Percentiles rank a stretch among this genome's conserved stretches.
Conservation (phyloP, 2,329 filamentous ascomycete genomes). For the Paecilomyces variotii region DNA sequence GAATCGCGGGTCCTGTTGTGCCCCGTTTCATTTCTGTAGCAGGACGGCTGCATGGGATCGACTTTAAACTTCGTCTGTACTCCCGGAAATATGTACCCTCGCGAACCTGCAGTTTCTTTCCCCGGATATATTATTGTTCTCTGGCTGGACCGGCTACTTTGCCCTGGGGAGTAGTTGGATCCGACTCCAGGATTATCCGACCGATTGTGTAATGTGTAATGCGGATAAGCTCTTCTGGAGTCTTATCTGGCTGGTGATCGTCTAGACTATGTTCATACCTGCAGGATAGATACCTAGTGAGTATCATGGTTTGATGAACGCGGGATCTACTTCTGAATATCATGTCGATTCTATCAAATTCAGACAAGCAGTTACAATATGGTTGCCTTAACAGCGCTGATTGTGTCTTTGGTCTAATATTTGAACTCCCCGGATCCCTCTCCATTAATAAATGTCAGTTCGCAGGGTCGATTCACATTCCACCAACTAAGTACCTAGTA, state of each 20-base stretch:
- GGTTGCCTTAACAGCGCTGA: no score
- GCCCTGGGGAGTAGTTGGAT: background rate
- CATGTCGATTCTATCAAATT: no score
- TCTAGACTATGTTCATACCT: no score
- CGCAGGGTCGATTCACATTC: no score
- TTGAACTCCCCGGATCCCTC: no score
- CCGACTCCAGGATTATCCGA: background rate
- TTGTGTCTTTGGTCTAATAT: no score
- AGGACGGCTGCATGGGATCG: background rate
- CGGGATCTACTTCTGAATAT: no score
- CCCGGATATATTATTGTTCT: background rate
- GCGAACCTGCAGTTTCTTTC: background rate
- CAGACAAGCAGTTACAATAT: no score
- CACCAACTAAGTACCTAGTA: no score
- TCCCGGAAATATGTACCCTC: background rate
- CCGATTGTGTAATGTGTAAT: background rate
- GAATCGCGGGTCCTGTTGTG: background rate
- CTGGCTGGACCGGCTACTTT: background rate
- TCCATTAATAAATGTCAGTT: no score
- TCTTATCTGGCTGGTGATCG: background rate
- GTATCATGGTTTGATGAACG: no score
- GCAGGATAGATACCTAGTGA: no score
- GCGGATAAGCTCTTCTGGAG: background rate
- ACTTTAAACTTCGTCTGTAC: background rate
- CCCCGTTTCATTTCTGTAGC: background rate